A percentile compares a stretch with the other conserved stretches of the same genome.
Evolutionary conservation across 2,329 filamentous ascomycete genomes (phyloP).

Genomic region (Cadophora sp.): DNA sequence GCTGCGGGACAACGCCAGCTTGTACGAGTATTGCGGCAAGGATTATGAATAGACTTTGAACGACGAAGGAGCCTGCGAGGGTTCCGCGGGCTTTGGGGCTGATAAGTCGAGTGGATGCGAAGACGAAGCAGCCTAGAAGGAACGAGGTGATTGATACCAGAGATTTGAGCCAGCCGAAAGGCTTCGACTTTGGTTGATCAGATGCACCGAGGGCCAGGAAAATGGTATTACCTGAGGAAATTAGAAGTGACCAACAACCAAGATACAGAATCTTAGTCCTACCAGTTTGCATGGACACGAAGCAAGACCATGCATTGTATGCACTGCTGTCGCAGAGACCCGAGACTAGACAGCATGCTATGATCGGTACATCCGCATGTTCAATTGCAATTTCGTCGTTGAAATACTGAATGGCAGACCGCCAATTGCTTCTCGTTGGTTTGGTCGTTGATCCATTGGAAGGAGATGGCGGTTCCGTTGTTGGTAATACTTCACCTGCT

Average conservation of each 20-base stretch:
- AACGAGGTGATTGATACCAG: conserved; percentile 60
- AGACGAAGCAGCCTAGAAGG: conserved; percentile 57
- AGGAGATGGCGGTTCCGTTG: conserved; percentile 24
- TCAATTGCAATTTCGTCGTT: conserved; percentile 41
- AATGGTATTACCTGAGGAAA: conserved; percentile 61
- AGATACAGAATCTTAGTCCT: no score
- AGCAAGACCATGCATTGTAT: conserved; percentile 56
- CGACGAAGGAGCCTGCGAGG: conserved; percentile 55
- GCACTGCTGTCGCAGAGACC: conserved; percentile 54
- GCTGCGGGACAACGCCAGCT: conserved; percentile 52
- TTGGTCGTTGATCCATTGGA: conserved; percentile 25
- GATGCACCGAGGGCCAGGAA: conserved; percentile 66
- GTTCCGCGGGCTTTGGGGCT: conserved; percentile 50
- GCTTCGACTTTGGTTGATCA: conserved; percentile 55
- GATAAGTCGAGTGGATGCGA: conserved; percentile 48
- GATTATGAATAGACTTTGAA: conserved; percentile 58
- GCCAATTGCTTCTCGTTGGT: conserved; percentile 18
- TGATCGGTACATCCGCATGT: conserved; percentile 46
- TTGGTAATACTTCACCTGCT: conserved; percentile 27
- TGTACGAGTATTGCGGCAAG: conserved; percentile 60
- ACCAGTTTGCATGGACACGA: conserved; percentile 61
- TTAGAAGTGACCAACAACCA: neutral
- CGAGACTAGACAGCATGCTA: conserved; percentile 53
- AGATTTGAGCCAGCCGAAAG: conserved; percentile 59
- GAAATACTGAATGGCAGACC: conserved; percentile 31